Percentiles rank a stretch among this genome's conserved stretches.
Conservation (phyloP, 345 rosid species). For the Lepidium sativum region DNA sequence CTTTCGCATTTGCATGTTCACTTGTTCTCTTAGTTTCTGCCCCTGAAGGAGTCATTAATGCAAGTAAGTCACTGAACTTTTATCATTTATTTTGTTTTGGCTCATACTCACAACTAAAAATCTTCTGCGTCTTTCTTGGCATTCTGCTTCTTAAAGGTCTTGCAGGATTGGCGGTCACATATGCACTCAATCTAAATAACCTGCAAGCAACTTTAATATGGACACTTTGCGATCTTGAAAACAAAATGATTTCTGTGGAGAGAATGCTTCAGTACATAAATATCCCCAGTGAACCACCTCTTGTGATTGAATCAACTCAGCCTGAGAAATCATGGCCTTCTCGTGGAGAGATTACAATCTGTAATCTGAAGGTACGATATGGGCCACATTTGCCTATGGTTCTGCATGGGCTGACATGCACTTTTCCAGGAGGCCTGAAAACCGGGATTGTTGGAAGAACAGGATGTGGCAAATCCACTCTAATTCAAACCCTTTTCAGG, state of each 20-base stretch:
- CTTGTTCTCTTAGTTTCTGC: conserved; percentile 51
- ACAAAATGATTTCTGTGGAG: conserved; percentile 54
- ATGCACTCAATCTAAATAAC: conserved; percentile 44
- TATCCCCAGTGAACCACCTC: conserved; percentile 59
- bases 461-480: conserved; percentile 62
- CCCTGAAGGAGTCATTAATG: conserved; percentile 47
- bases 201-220: conserved; percentile 40
- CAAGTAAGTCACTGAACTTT: conserved; percentile 35
- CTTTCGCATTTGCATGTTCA: conserved; percentile 45
- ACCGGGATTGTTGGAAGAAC: conserved; percentile 63
- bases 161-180: conserved; percentile 51
- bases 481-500: conserved; percentile 51
- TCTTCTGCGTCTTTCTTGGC: neutral
- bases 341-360: conserved; percentile 42
- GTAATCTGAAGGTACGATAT: conserved; percentile 45
- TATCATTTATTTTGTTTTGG: neutral
- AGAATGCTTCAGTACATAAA: conserved; percentile 51
- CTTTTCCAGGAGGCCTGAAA: conserved; percentile 41
- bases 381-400: conserved; percentile 54
- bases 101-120: neutral
- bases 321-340: conserved; percentile 54
- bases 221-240: conserved; percentile 42
- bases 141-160: conserved; percentile 26
- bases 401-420: conserved; percentile 41
- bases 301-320: conserved; percentile 40